Conservation (phyloP, 768 basidiomycete species). For the Phallus indusiatus region DNA sequence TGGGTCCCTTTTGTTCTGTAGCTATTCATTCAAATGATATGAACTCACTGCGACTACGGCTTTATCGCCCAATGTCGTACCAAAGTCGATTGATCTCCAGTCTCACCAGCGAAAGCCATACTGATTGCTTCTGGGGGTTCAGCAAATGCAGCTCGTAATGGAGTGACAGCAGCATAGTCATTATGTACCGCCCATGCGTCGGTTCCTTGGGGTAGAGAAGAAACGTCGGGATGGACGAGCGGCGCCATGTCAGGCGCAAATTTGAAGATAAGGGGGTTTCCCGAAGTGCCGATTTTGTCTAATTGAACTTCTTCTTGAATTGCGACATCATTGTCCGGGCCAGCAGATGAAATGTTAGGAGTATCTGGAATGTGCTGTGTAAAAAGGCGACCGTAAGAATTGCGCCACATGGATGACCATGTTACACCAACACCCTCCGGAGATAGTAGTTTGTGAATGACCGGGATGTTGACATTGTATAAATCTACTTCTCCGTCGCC, state of each 20-base stretch:
- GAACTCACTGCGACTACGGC: slow-evolving; percentile 26
- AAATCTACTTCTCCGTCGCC: slow-evolving; percentile 59
- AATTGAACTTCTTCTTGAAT: not conserved
- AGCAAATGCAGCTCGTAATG: slow-evolving; percentile 64
- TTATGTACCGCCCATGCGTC: slow-evolving; percentile 74
- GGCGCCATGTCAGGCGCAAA: slow-evolving; percentile 66
- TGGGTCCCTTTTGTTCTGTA: not conserved
- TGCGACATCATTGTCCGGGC: slow-evolving; percentile 31
- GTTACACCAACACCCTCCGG: slow-evolving; percentile 54
- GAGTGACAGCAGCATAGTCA: slow-evolving; percentile 69
- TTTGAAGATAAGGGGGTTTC: slow-evolving; percentile 48
- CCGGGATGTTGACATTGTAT: slow-evolving; percentile 82
- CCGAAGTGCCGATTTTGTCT: not conserved
- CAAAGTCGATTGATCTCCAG: slow-evolving; percentile 23
- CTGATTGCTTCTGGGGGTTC: slow-evolving; percentile 35
- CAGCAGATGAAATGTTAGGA: slow-evolving; percentile 25
- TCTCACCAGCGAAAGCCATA: slow-evolving; percentile 11
- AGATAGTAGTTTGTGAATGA: slow-evolving; percentile 55
- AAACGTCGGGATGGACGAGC: slow-evolving; percentile 50
- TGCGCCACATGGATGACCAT: slow-evolving; percentile 84
- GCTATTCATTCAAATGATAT: not conserved
- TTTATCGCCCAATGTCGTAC: slow-evolving; percentile 48
- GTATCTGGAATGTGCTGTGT: slow-evolving; percentile 27
- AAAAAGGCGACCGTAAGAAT: slow-evolving; percentile 76
- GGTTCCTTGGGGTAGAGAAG: slow-evolving; percentile 60